A percentile compares a stretch with the other conserved stretches of the same genome.
Evolutionary conservation across 2,329 filamentous ascomycete species (phyloP).

Genomic region (Alternaria sp.): DNA sequence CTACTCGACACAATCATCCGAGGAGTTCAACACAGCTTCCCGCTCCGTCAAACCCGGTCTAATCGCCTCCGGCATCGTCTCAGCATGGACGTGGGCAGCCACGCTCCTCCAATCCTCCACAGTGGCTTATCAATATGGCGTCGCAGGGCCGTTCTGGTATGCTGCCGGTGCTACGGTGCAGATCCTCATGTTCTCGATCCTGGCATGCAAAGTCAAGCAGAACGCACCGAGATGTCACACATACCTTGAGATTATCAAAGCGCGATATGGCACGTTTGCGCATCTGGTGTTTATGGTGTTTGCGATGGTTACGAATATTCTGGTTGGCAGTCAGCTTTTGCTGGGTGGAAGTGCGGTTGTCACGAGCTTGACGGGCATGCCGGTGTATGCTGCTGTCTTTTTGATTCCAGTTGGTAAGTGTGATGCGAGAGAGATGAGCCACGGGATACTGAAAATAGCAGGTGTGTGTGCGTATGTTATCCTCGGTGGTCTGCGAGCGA

Average conservation of each 20-base stretch:
- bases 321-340: constrained; percentile 52
- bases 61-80: constrained; percentile 56
- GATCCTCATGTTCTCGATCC: constrained; percentile 53
- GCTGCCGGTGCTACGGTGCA: constrained; percentile 53
- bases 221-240: constrained; percentile 51
- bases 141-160: constrained; percentile 48
- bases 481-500: constrained; percentile 49
- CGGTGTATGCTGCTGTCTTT: constrained; percentile 53
- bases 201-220: constrained; percentile 53
- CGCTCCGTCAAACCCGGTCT: constrained; percentile 54
- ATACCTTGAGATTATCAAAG: constrained; percentile 51
- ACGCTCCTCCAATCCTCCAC: constrained; percentile 44
- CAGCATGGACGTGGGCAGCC: constrained; percentile 58
- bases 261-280: constrained; percentile 47
- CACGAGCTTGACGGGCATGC: constrained; percentile 52
- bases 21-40: constrained; percentile 58
- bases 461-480: constrained; percentile 47
- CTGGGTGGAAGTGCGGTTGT: constrained; percentile 54
- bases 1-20: constrained; percentile 52
- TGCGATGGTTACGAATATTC: constrained; percentile 52
- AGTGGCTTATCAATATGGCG: constrained; percentile 40
- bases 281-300: constrained; percentile 52
- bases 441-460: constrained; percentile 13
- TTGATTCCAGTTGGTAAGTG: constrained; percentile 50
- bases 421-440: background rate